Evolutionary conservation across 73 alveolate species (phyloP).

Genomic region (Symbiodinium pilosum): DNA sequence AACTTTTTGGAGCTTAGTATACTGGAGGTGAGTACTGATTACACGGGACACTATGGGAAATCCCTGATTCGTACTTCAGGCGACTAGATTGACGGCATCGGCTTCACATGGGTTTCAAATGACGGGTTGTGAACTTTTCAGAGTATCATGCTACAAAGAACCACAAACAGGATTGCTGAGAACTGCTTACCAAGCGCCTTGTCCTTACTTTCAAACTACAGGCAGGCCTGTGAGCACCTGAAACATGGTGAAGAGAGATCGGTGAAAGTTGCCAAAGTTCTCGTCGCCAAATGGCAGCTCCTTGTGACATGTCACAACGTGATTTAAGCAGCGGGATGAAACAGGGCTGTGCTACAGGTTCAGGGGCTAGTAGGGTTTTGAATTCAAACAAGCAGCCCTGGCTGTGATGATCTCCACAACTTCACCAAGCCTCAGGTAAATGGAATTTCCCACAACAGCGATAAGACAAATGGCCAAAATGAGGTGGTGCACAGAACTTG

Average conservation of each 20-base stretch:
- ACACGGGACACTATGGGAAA: too few relatives aligned
- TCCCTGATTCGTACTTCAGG: too few relatives aligned
- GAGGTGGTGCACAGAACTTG: too few relatives aligned
- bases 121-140: too few relatives aligned
- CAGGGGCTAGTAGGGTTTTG: neutral
- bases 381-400: slow-evolving; percentile 5
- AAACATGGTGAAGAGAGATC: slow-evolving; percentile 78
- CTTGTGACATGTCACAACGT: neutral
- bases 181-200: neutral
- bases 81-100: too few relatives aligned
- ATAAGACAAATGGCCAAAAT: too few relatives aligned
- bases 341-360: too few relatives aligned
- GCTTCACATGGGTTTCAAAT: too few relatives aligned
- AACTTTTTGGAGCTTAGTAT: too few relatives aligned
- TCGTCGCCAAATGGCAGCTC: slow-evolving; percentile 30
- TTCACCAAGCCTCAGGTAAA: neutral
- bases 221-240: slow-evolving; percentile 62
- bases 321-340: neutral
- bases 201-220: neutral
- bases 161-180: neutral
- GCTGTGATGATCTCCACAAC: slow-evolving; percentile 67
- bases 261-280: slow-evolving; percentile 59
- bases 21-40: too few relatives aligned
- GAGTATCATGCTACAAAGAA: neutral
- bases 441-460: too few relatives aligned